These are phyloP conservation scores for Penicillium sclerotiorum DNA, from an alignment of 2,329 filamentous ascomycete genomes.

Conservation along the genomic window DNA sequence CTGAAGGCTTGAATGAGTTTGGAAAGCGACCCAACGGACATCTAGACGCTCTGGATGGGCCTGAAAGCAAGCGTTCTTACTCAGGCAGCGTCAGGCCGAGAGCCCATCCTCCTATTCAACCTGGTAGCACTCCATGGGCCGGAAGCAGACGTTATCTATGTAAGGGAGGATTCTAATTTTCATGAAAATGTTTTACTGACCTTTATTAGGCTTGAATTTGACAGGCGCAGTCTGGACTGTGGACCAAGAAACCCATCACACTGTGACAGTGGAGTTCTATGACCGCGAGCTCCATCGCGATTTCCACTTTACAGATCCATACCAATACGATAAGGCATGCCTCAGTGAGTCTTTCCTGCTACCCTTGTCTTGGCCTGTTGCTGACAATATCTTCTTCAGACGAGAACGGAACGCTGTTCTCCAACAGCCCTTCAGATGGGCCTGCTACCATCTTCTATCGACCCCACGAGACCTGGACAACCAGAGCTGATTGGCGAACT, in stretches of 20 bases:
- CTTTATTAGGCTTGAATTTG: slow-evolving; percentile 68
- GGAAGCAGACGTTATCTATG: slow-evolving; percentile 92
- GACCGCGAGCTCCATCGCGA: slow-evolving; percentile 89
- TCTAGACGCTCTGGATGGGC: slow-evolving; percentile 48
- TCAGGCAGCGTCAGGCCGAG: slow-evolving; percentile 60
- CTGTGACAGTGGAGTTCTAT: slow-evolving; percentile 96
- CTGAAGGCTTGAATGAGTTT: slow-evolving; percentile 62
- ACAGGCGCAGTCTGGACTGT: slow-evolving; percentile 97
- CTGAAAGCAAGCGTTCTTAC: slow-evolving; percentile 55
- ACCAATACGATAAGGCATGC: slow-evolving; percentile 94
- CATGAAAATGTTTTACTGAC: slow-evolving; percentile 27
- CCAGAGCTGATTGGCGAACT: slow-evolving; percentile 86
- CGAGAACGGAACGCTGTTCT: slow-evolving; percentile 82
- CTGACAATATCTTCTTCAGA: slow-evolving; percentile 44
- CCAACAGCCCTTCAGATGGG: slow-evolving; percentile 70
- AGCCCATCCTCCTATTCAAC: slow-evolving; percentile 85
- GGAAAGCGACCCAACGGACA: slow-evolving; percentile 64
- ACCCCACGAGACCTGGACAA: slow-evolving; percentile 95
- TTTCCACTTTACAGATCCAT: slow-evolving; percentile 97
- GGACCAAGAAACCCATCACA: slow-evolving; percentile 89
- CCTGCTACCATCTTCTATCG: slow-evolving; percentile 91
- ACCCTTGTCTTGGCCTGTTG: background rate
- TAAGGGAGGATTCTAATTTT: slow-evolving; percentile 27
- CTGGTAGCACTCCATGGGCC: slow-evolving; percentile 92
- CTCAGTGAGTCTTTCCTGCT: slow-evolving; percentile 57